phyloP scores from a whole-genome alignment of 108 stramenopile genomes.

The Skeletonema costatum region DNA sequence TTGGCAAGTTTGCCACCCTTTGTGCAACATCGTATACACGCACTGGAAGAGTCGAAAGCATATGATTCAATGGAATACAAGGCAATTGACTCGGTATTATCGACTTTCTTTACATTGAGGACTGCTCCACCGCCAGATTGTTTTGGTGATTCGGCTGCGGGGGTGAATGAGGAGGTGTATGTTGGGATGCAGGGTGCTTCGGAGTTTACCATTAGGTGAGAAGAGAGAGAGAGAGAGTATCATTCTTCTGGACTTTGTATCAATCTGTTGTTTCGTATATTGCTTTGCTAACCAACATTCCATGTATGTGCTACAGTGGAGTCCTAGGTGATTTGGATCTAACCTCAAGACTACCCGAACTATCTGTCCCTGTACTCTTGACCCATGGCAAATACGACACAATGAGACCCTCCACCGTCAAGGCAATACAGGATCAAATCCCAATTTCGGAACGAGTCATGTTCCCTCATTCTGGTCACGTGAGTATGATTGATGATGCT shows the following conservation, averaged over 20 bases:
- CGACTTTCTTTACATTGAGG: slow-evolving; percentile 40
- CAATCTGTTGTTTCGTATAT: too few relatives aligned
- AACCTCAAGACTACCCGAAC: slow-evolving; percentile 34
- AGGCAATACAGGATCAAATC: slow-evolving; percentile 37
- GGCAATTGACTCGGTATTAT: slow-evolving; percentile 31
- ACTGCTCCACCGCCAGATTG: slow-evolving; percentile 51
- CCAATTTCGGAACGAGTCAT: slow-evolving; percentile 20
- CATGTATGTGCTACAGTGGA: slow-evolving; percentile 1
- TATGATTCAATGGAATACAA: slow-evolving; percentile 46
- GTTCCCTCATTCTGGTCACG: slow-evolving; percentile 50
- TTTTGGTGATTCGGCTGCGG: neutral
- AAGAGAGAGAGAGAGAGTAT: neutral
- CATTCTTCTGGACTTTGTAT: neutral
- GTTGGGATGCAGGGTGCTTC: slow-evolving; percentile 53
- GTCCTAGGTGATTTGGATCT: slow-evolving; percentile 33
- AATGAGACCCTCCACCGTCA: slow-evolving; percentile 50
- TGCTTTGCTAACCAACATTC: too few relatives aligned
- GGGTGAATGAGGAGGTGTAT: slow-evolving; percentile 43
- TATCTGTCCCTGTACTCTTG: slow-evolving; percentile 45
- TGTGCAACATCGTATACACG: slow-evolving; percentile 39
- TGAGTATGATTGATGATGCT: slow-evolving; percentile 61
- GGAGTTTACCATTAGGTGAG: slow-evolving; percentile 37
- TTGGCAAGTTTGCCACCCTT: slow-evolving; percentile 45
- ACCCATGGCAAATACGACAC: slow-evolving; percentile 56
- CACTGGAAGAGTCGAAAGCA: slow-evolving; percentile 24